These are phyloP conservation scores for Spergularia azorica DNA, from an alignment of 179 eudicot genomes.

Conservation along the genomic window DNA sequence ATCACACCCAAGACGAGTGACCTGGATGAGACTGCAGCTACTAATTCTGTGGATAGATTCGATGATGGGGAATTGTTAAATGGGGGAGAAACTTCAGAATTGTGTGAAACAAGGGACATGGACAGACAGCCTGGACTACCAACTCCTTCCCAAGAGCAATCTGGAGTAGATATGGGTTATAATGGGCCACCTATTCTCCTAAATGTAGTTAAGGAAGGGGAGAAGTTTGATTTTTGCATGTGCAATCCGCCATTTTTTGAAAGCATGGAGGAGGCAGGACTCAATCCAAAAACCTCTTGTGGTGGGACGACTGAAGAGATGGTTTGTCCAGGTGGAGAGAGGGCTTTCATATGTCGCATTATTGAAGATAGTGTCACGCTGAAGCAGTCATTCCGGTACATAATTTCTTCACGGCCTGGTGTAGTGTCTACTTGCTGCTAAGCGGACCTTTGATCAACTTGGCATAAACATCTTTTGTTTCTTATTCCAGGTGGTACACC, in stretches of 20 bases:
- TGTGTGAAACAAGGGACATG: conserved; percentile 16
- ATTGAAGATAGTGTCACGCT: conserved; percentile 73
- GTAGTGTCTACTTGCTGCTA: conserved; percentile 10
- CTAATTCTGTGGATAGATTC: conserved; percentile 21
- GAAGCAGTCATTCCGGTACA: conserved; percentile 73
- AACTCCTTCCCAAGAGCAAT: conserved; percentile 10
- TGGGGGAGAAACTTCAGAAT: conserved; percentile 17
- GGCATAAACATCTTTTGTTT: conserved; percentile 15
- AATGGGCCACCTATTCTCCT: conserved; percentile 62
- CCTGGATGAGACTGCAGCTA: conserved; percentile 14
- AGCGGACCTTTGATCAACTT: not conserved
- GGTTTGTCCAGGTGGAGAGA: conserved; percentile 94
- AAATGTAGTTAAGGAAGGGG: conserved; percentile 78
- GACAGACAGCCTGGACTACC: conserved; percentile 21
- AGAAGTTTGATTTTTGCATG: conserved; percentile 92
- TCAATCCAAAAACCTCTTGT: conserved; percentile 92
- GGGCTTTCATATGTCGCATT: conserved; percentile 71
- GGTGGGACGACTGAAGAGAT: conserved; percentile 90
- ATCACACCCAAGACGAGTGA: conserved; percentile 15
- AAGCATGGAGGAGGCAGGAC: conserved; percentile 86
- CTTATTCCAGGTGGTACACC: conserved; percentile 78
- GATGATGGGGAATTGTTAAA: conserved; percentile 8
- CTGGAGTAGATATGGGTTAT: conserved; percentile 41
- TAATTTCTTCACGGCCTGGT: conserved; percentile 7
- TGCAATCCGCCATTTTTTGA: conserved; percentile 98